Evolutionary conservation across 2,329 filamentous ascomycete species (phyloP).

Genomic region (Penicillium sp.): DNA sequence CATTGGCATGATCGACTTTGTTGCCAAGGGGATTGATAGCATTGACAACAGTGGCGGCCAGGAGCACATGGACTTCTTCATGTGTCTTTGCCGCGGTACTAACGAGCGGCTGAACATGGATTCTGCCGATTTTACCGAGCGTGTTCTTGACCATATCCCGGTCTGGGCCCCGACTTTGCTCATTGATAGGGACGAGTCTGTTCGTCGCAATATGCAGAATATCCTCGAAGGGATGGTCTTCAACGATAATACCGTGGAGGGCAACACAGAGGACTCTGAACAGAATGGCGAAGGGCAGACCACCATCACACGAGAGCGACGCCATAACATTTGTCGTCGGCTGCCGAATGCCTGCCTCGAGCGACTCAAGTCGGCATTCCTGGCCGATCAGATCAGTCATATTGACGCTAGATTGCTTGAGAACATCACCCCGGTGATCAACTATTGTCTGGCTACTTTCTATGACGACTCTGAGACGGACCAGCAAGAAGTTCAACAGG

Average conservation of each 20-base stretch:
- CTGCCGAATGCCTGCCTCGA: constrained; percentile 34
- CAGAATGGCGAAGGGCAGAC: background rate
- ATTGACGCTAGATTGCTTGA: constrained; percentile 39
- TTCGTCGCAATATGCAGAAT: constrained; percentile 47
- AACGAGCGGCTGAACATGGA: constrained; percentile 39
- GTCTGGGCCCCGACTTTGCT: constrained; percentile 54
- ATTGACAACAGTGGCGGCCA: constrained; percentile 49
- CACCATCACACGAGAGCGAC: constrained; percentile 21
- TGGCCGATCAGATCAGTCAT: constrained; percentile 23
- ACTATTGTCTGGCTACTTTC: constrained; percentile 40
- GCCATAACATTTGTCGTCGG: constrained; percentile 32
- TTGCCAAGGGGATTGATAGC: constrained; percentile 48
- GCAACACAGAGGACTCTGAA: constrained; percentile 23
- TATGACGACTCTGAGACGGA: constrained; percentile 40
- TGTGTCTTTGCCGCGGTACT: constrained; percentile 47
- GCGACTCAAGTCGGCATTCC: constrained; percentile 33
- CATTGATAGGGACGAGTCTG: constrained; percentile 48
- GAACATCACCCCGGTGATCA: constrained; percentile 37
- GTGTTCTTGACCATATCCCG: constrained; percentile 43
- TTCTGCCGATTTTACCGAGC: constrained; percentile 33
- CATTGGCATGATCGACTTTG: constrained; percentile 39
- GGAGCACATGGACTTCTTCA: constrained; percentile 54
- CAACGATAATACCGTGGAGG: constrained; percentile 28
- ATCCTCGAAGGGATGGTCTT: constrained; percentile 46
- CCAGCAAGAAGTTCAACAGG: constrained; percentile 31